Percentiles rank a stretch among this genome's conserved stretches.
Conservation (phyloP, 1,284 basidiomycete species). For the Farysia itapuensis region DNA sequence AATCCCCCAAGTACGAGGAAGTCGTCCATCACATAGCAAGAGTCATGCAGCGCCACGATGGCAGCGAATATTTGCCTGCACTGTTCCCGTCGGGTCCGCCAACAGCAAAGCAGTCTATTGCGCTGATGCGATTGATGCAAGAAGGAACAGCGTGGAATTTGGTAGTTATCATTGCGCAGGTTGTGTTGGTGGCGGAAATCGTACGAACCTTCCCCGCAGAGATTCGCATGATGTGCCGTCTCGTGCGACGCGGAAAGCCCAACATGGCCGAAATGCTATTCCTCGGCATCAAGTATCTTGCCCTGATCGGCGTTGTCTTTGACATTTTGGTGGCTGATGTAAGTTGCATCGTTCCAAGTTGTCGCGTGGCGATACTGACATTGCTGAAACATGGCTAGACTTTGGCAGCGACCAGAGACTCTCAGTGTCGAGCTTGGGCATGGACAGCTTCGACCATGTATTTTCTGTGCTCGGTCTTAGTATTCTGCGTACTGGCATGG, state of each 20-base stretch:
- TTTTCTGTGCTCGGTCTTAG: constrained; percentile 24
- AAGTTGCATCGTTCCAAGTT: too few species aligned
- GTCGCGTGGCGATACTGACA: too few species aligned
- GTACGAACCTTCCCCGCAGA: constrained; percentile 30
- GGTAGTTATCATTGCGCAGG: constrained; percentile 15
- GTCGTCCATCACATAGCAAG: too few species aligned
- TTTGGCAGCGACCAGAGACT: too few species aligned
- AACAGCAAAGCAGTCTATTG: constrained; percentile 7
- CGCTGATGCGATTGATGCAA: constrained; percentile 16
- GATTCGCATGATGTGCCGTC: constrained; percentile 11
- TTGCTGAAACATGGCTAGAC: too few species aligned
- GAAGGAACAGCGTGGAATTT: constrained; percentile 24
- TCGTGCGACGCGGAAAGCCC: constrained; percentile 12
- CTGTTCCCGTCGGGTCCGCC: constrained; percentile 9
- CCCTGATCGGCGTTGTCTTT: constrained; percentile 12
- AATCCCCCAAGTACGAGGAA: too few species aligned
- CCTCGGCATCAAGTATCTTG: constrained; percentile 31
- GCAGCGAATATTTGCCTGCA: constrained; percentile 9
- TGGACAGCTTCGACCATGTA: constrained; percentile 24
- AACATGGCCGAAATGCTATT: constrained; percentile 41
- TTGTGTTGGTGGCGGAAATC: constrained; percentile 22
- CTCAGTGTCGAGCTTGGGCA: constrained; percentile 14
- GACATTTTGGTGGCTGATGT: constrained; percentile 20
- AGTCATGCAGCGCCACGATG: constrained; percentile 26
- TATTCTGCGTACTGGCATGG: constrained; percentile 27